phyloP scores from a whole-genome alignment of 768 basidiomycete species.

The Gloeostereum incarnatum region DNA sequence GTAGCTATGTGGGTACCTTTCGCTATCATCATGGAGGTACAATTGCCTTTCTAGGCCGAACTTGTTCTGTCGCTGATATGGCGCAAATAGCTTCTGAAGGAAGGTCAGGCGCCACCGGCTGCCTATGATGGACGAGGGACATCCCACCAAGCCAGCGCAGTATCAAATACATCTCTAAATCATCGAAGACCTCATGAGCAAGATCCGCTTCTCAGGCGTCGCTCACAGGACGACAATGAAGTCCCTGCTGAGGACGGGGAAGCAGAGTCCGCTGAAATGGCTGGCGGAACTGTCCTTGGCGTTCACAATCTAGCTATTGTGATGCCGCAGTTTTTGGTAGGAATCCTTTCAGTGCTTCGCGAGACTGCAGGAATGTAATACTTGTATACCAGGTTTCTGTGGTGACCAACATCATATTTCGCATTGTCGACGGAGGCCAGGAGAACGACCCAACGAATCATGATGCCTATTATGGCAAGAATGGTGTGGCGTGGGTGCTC shows the following conservation, averaged over 20 bases:
- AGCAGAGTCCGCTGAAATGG: conserved; percentile 35
- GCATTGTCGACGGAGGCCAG: conserved; percentile 58
- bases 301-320: conserved; percentile 96
- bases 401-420: conserved; percentile 83
- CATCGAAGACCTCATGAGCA: conserved; percentile 32
- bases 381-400: conserved; percentile 60
- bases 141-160: conserved; percentile 41
- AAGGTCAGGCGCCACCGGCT: conserved; percentile 36
- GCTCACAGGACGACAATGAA: conserved; percentile 48
- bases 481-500: conserved; percentile 90
- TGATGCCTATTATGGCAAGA: conserved; percentile 67
- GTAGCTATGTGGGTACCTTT: conserved; percentile 98
- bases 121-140: conserved; percentile 17
- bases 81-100: conserved; percentile 78
- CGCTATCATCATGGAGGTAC: conserved; percentile 93
- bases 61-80: not conserved
- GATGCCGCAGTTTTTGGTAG: conserved; percentile 86
- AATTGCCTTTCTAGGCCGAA: not conserved
- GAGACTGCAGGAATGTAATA: conserved; percentile 2
- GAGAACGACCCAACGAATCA: conserved; percentile 33
- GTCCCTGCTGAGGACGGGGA: conserved; percentile 27
- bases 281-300: conserved; percentile 88
- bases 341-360: conserved; percentile 17
- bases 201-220: conserved; percentile 51
- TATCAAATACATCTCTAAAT: conserved; percentile 35